phyloP scores from a whole-genome alignment of 495 filamentous ascomycete genomes.

The Penicillium salamii region DNA sequence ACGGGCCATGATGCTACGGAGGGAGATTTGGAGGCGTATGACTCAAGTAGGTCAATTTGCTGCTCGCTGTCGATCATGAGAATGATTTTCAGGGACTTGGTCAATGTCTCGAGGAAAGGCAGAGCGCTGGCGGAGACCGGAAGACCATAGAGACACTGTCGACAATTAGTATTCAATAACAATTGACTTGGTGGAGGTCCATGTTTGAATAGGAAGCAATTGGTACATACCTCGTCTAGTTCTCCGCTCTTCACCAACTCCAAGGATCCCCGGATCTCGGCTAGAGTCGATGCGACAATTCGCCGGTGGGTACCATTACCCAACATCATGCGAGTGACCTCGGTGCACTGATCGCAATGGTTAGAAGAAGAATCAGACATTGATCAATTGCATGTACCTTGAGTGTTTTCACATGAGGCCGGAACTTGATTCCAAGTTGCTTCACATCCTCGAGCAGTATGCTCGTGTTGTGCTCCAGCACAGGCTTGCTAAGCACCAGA shows the following conservation, averaged over 20 bases:
- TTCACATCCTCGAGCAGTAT: conserved; percentile 31
- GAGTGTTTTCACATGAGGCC: conserved; percentile 37
- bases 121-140: conserved; percentile 30
- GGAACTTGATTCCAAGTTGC: conserved; percentile 26
- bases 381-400: conserved; percentile 20
- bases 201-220: too few relatives aligned
- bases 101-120: conserved; percentile 24
- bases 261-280: conserved; percentile 29
- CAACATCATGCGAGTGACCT: conserved; percentile 35
- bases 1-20: conserved; percentile 20
- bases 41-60: conserved; percentile 30
- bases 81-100: conserved; percentile 20
- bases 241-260: conserved; percentile 30
- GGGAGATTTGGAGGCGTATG: conserved; percentile 6
- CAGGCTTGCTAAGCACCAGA: conserved; percentile 29
- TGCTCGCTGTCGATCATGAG: conserved; percentile 37
- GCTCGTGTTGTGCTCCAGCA: conserved; percentile 29
- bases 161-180: not conserved
- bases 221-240: conserved; percentile 28
- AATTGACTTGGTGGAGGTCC: too few relatives aligned
- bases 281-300: conserved; percentile 33
- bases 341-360: conserved; percentile 17
- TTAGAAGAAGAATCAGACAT: conserved; percentile 1
- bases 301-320: conserved; percentile 25
- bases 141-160: conserved; percentile 32